phyloP scores from a whole-genome alignment of 768 basidiomycete genomes.

The Collybia nuda region DNA sequence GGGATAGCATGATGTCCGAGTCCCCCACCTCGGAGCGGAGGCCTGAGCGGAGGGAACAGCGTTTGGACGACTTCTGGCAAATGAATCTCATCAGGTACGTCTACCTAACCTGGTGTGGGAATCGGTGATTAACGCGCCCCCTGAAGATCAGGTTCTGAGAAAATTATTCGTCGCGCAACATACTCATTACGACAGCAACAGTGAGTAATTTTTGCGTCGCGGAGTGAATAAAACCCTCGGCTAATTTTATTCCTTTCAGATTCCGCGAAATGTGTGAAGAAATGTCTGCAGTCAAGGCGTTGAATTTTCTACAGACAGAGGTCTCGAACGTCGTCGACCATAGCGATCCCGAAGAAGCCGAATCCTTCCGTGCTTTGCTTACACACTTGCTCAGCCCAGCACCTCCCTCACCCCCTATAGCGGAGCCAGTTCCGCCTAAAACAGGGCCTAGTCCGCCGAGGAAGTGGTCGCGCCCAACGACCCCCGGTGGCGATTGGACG shows the following conservation, averaged over 20 bases:
- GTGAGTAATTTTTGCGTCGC: conserved; percentile 36
- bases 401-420: conserved; percentile 14
- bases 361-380: conserved; percentile 63
- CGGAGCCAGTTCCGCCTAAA: conserved; percentile 6
- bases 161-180: conserved; percentile 61
- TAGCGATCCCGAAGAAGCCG: conserved; percentile 56
- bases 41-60: conserved; percentile 35
- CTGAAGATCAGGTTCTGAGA: conserved; percentile 59
- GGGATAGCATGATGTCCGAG: too few relatives aligned
- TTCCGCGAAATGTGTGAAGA: conserved; percentile 84
- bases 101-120: neutral
- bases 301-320: conserved; percentile 68
- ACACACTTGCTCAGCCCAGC: conserved; percentile 56
- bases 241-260: conserved; percentile 30
- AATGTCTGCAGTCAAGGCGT: conserved; percentile 56
- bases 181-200: conserved; percentile 72
- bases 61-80: conserved; percentile 79
- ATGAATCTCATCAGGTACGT: conserved; percentile 66
- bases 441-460: conserved; percentile 29
- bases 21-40: conserved; percentile 13
- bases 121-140: neutral
- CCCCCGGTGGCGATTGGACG: conserved; percentile 44
- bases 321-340: conserved; percentile 76
- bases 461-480: conserved; percentile 45
- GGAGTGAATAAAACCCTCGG: too few relatives aligned